phyloP scores from a whole-genome alignment of 176 grass and related monocot species.

The Avena insularis region DNA sequence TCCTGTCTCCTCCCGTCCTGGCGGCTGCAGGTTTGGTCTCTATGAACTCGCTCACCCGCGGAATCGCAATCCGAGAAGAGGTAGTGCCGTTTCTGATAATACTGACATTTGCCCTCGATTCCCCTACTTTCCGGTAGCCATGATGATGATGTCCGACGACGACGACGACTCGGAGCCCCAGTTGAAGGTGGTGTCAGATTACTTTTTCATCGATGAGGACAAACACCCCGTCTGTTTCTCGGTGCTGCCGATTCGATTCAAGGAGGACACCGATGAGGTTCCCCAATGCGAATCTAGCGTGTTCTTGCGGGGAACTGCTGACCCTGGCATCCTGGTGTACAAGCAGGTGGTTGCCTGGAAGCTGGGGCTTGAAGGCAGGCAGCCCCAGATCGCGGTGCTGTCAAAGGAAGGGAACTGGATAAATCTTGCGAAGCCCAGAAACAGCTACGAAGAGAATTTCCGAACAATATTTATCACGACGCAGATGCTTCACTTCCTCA shows the following conservation, averaged over 20 bases:
- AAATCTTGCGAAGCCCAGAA: constrained; percentile 59
- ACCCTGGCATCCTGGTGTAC: constrained; percentile 43
- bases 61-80: not conserved
- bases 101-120: not conserved
- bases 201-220: constrained; percentile 48
- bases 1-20: not conserved
- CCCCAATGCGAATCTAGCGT: constrained; percentile 21
- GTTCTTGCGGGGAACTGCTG: constrained; percentile 47
- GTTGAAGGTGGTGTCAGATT: constrained; percentile 44
- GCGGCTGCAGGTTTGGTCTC: constrained; percentile 18
- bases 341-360: constrained; percentile 69
- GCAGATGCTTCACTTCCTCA: constrained; percentile 76
- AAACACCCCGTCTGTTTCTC: constrained; percentile 52
- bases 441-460: constrained; percentile 47
- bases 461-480: constrained; percentile 61
- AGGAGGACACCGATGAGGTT: not conserved
- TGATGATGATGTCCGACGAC: constrained; percentile 52
- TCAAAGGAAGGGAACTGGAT: constrained; percentile 61
- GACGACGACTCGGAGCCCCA: constrained; percentile 55
- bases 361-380: constrained; percentile 49
- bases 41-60: not conserved
- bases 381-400: constrained; percentile 50
- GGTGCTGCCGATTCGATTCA: constrained; percentile 40
- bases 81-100: not conserved
- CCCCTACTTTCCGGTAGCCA: not conserved